Base-by-base conservation (phyloP, 345 rosid genomes). In the Firmiana major region DNA sequence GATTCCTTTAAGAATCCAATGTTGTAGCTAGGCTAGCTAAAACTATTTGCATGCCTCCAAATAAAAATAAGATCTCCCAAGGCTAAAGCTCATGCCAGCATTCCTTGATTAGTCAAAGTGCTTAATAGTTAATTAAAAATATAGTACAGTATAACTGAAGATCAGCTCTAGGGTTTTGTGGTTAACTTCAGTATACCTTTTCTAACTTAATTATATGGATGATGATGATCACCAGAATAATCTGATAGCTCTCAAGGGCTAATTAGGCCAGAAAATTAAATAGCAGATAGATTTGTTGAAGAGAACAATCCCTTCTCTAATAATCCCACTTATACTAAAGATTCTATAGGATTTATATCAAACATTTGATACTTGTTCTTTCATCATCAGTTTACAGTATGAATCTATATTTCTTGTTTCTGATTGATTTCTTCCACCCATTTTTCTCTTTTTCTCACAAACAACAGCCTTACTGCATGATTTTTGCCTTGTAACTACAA, bases 301-400 rank as follows among this genome's bases (percentile, higher is more conserved):
- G 57, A 66, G 36, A 28, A 46, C 42, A 46, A 7, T 69, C 57
- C 57, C 73, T 46, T 69, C 17, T 69, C 21, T 69, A 69, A 69
- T 3, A 31, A 69, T 7, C 40, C 26, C 11, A n/a, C 5, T 31
- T 31, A 31, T 0, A 8, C 11, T 21, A 2, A n/a, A 55, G 28
- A 8, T 55, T 55, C 60, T 55, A 9, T 9, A n/a, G 24, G 9
- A 19, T 54, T n/a, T 6, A 54, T 19, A 68, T 68, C 73, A 46
- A 55, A 24, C 22, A 48, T 24, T 46, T 26, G 16, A 26, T 16
- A 10, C 58, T 28, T 26, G 24, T 48, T 69, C 22, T 48, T 49
- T 36, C 72, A 13, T 21, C 31, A 57, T 57, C 31, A 22, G n/a
- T 7, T 16, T 49, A 6, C 6, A 7, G 40, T 6, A 1, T 10